Evolutionary conservation across 345 rosid genomes (phyloP), one percentile per base, ranked within the genome.

Genomic region (Pistacia integerrima): DNA sequence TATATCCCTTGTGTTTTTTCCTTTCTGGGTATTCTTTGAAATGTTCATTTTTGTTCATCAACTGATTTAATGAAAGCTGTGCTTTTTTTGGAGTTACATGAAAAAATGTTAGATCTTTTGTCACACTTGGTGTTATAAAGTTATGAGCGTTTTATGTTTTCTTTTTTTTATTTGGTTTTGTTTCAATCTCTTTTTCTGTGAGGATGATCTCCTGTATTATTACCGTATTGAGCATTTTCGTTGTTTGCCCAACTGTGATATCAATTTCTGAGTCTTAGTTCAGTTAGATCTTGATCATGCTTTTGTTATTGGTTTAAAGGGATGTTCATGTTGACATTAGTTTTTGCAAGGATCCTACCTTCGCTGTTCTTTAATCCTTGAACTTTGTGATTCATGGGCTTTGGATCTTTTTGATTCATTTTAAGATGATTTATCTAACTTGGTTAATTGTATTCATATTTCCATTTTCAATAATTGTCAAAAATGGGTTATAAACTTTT

Each of bases 41-140:
- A 70, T 79, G 57, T 22, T 69, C 22, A 17, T 46, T 44, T 38
- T 33, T 62, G 36, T 16, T 63, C 56, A 18, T 69, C 16, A 25
- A 13, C 49, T 52, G 16, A 30, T 16, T 35, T 14, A 35, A 56
- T 10, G 74, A 44, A 64, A 56, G 35, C 5, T 51, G 4, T 62
- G 28, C 17, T 62, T 7, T 30, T 75, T 69, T 35, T 35, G 54
- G 18, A 11, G 44, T 63, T 36, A 51, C 9, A 52, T 6, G 11
- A 22, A 38, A 25, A 68, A 74, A 64, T 78, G 76, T 11, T 65
- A 69, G 86, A 77, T 83, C 86, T 75, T 64, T 14, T 44, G 1
- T 60, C 33, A 66, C 55, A 11, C 16, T 75, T 14, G 25, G 25
- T 55, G 65, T 28, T 46, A 1, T 52, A 48, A 46, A 60, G 57